Conservation (phyloP, 1,139 yeast genomes). For the Suhomyces coccinellae region DNA sequence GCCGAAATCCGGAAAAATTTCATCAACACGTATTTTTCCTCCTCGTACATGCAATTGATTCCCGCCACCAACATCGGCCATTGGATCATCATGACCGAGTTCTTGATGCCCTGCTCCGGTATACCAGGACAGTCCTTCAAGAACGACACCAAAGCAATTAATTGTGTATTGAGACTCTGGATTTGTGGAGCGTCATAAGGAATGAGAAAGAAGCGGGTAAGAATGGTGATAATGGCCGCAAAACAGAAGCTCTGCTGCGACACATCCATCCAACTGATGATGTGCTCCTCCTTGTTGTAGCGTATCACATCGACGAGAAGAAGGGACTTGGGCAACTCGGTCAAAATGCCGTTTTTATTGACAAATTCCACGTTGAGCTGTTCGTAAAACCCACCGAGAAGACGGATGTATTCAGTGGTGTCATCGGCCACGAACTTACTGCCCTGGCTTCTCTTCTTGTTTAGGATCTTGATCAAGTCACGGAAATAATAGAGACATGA, state of each 20-base stretch:
- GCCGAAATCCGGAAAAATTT: constrained; percentile 16
- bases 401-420: constrained; percentile 17
- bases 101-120: constrained; percentile 13
- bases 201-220: constrained; percentile 18
- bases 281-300: constrained; percentile 8
- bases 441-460: constrained; percentile 12
- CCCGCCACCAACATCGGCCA: constrained; percentile 26
- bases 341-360: constrained; percentile 12
- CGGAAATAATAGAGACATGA: constrained; percentile 14
- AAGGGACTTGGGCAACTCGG: constrained; percentile 11
- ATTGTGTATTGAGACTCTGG: constrained; percentile 15
- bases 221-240: constrained; percentile 18
- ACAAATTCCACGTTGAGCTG: constrained; percentile 12
- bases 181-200: constrained; percentile 18
- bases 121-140: constrained; percentile 13
- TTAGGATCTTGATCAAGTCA: constrained; percentile 19
- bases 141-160: constrained; percentile 14
- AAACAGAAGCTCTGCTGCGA: constrained; percentile 19
- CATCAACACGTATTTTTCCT: constrained; percentile 15
- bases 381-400: constrained; percentile 15
- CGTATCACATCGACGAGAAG: constrained; percentile 16
- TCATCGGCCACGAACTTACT: constrained; percentile 11
- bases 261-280: constrained; percentile 22
- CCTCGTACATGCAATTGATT: constrained; percentile 15
- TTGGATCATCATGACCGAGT: constrained; percentile 21